Evolutionary conservation across 768 basidiomycete species (phyloP).

Genomic region (Leccinum boreale): DNA sequence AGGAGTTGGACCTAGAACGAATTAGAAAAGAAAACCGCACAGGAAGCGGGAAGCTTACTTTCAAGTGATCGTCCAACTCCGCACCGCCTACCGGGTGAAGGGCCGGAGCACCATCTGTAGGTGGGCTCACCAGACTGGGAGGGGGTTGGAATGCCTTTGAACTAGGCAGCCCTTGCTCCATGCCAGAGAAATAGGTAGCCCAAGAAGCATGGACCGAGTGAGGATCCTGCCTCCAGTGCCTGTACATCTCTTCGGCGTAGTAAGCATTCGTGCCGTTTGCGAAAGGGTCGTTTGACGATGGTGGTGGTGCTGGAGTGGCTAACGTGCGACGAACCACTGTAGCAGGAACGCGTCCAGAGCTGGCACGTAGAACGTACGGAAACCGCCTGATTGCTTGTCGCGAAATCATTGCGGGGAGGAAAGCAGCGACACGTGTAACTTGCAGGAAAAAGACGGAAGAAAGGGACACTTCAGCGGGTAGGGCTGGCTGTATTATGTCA

Average conservation of each 20-base stretch:
- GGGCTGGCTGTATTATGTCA: neutral
- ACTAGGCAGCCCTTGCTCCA: constrained; percentile 83
- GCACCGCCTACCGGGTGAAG: constrained; percentile 64
- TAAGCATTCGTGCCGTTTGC: constrained; percentile 94
- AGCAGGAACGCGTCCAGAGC: constrained; percentile 16
- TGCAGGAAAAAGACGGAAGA: neutral
- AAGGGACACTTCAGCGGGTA: neutral
- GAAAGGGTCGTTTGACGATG: constrained; percentile 80
- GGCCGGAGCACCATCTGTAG: constrained; percentile 78
- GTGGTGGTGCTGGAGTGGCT: constrained; percentile 50
- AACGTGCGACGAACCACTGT: constrained; percentile 31
- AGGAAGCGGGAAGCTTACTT: constrained; percentile 47
- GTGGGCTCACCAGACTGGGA: constrained; percentile 65
- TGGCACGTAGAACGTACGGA: constrained; percentile 26
- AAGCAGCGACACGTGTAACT: neutral
- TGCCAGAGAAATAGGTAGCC: constrained; percentile 90
- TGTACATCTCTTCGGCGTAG: constrained; percentile 97
- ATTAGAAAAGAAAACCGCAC: constrained; percentile 1
- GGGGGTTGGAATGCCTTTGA: constrained; percentile 83
- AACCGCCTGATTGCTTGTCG: constrained; percentile 37
- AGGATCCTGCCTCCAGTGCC: constrained; percentile 86
- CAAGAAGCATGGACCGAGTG: constrained; percentile 91
- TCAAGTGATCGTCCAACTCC: constrained; percentile 91
- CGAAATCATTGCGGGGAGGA: constrained; percentile 31
- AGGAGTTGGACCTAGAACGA: constrained; percentile 84